Evolutionary conservation across 169 alveolate species (phyloP).

Genomic region (Haemoproteus tartakovskyi): DNA sequence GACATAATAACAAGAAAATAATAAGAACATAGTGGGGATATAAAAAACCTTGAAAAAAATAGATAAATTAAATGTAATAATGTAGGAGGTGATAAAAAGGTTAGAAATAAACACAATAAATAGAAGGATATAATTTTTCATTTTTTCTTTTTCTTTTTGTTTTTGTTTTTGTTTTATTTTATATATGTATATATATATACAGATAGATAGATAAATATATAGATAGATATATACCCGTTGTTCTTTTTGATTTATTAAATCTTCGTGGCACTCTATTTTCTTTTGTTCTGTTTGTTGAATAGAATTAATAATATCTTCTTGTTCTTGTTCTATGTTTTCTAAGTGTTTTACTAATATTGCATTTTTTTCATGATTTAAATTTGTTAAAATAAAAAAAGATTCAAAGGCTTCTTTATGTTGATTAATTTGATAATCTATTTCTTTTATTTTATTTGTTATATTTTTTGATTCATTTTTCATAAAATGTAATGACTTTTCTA

Average conservation of each 20-base stretch:
- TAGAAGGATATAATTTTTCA: too few relatives aligned
- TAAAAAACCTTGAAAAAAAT: too few relatives aligned
- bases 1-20: too few relatives aligned
- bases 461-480: slow-evolving; percentile 47
- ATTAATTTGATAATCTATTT: slow-evolving; percentile 47
- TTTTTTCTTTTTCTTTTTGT: too few relatives aligned
- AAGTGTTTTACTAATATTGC: slow-evolving; percentile 11
- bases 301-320: not conserved
- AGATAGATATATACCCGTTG: too few relatives aligned
- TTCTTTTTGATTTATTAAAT: not conserved
- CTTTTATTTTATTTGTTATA: slow-evolving; percentile 47
- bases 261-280: not conserved
- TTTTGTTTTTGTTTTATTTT: too few relatives aligned
- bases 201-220: too few relatives aligned
- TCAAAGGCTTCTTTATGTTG: slow-evolving; percentile 57
- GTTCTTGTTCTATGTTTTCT: not conserved
- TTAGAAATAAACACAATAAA: too few relatives aligned
- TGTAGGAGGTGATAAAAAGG: too few relatives aligned
- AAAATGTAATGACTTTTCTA: slow-evolving; percentile 3
- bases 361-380: slow-evolving; percentile 30
- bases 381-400: slow-evolving; percentile 22
- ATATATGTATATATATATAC: too few relatives aligned
- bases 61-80: too few relatives aligned
- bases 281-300: not conserved
- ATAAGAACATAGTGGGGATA: too few relatives aligned